Conservation (phyloP, 352 stramenopile genomes). For the Phytophthora megakarya region DNA sequence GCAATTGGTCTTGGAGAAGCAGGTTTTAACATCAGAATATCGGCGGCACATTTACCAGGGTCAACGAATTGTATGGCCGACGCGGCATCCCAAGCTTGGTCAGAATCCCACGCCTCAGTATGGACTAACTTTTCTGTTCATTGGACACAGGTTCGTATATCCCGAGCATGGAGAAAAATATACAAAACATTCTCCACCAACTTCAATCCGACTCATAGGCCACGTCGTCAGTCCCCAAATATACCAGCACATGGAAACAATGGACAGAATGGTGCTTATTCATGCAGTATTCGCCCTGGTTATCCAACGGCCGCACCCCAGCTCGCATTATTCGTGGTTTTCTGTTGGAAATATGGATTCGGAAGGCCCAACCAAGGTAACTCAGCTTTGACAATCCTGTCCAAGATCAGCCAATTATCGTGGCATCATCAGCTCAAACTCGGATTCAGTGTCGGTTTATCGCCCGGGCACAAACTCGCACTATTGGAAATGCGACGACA, state of each 20-base stretch:
- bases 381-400: not conserved
- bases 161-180: not conserved
- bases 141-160: not conserved
- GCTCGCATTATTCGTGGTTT: too few species aligned
- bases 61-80: not conserved
- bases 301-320: too few species aligned
- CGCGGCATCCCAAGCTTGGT: not conserved
- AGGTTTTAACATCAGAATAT: not conserved
- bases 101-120: too few species aligned
- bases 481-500: not conserved
- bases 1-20: not conserved
- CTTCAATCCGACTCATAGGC: not conserved
- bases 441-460: not conserved
- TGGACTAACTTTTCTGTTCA: not conserved
- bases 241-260: not conserved
- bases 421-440: not conserved
- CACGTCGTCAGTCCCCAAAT: not conserved
- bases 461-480: not conserved
- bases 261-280: not conserved
- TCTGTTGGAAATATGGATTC: too few species aligned
- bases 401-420: not conserved
- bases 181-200: not conserved
- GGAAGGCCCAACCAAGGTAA: too few species aligned
- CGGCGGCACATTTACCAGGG: not conserved
- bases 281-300: not conserved